A percentile compares a stretch with the other conserved stretches of the same genome.
phyloP scores from a whole-genome alignment of 169 alveolate genomes.

The Amoebophrya sp. region DNA sequence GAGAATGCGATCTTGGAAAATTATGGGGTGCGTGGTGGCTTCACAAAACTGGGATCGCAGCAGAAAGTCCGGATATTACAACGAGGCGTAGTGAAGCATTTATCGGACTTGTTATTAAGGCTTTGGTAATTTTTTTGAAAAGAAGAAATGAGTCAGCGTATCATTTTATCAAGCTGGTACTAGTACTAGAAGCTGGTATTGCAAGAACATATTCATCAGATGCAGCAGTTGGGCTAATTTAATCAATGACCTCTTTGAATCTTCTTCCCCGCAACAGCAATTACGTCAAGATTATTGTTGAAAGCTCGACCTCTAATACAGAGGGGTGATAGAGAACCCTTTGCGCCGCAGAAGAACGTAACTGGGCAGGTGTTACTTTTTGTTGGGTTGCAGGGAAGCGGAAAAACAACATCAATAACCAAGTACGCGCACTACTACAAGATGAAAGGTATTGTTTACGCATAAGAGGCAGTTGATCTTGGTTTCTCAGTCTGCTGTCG shows the following conservation, averaged over 20 bases:
- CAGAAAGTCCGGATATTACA: background rate
- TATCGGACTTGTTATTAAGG: slow-evolving; percentile 18
- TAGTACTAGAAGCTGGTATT: too few species aligned
- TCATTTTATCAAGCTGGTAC: too few species aligned
- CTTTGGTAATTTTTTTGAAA: too few species aligned
- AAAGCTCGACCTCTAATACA: too few species aligned
- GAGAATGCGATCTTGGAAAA: background rate
- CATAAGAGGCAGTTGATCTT: slow-evolving; percentile 91
- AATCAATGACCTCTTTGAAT: too few species aligned
- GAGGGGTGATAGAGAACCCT: background rate
- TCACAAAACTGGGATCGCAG: background rate
- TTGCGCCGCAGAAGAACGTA: slow-evolving; percentile 74
- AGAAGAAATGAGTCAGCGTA: too few species aligned
- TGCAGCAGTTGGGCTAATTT: too few species aligned
- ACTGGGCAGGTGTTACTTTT: slow-evolving; percentile 93
- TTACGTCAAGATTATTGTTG: too few species aligned
- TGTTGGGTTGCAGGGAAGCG: slow-evolving; percentile 98
- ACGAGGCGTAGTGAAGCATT: background rate
- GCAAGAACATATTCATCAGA: too few species aligned
- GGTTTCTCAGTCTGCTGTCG: slow-evolving; percentile 95
- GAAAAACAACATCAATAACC: slow-evolving; percentile 98
- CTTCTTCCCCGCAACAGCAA: too few species aligned
- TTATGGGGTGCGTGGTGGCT: background rate
- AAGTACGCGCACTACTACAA: slow-evolving; percentile 95
- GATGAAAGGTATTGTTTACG: slow-evolving; percentile 64